Evolutionary conservation across 306 rosid species (phyloP).

Genomic region (Alnus rubra): DNA sequence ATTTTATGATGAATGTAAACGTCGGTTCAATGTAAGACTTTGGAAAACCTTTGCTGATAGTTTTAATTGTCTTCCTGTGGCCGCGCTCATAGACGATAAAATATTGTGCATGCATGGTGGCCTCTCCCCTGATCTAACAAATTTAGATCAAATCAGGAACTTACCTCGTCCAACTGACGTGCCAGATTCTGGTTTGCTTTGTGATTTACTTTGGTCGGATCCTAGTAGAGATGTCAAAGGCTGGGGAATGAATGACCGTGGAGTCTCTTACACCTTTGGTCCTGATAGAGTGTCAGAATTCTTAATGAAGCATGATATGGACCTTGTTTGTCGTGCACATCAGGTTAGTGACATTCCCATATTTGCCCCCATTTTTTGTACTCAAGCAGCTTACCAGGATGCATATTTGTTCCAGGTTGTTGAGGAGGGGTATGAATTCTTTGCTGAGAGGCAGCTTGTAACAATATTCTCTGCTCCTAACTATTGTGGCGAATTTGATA

Average conservation of each 20-base stretch:
- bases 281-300: constrained; percentile 36
- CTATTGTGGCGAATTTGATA: too few relatives aligned
- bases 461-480: too few relatives aligned
- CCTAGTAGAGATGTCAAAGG: constrained; percentile 45
- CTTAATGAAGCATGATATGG: too few relatives aligned
- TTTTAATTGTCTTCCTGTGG: constrained; percentile 47
- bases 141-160: constrained; percentile 40
- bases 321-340: too few relatives aligned
- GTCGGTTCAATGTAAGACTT: constrained; percentile 44
- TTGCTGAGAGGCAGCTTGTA: too few relatives aligned
- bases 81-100: constrained; percentile 44
- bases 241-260: constrained; percentile 50
- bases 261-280: constrained; percentile 46
- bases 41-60: constrained; percentile 44
- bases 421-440: too few relatives aligned
- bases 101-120: constrained; percentile 50
- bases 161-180: constrained; percentile 40
- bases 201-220: constrained; percentile 49
- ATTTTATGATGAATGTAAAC: constrained; percentile 44
- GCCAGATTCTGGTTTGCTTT: constrained; percentile 44
- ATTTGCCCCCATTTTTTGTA: too few relatives aligned
- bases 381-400: too few relatives aligned
- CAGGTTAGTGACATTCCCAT: too few relatives aligned
- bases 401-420: too few relatives aligned
- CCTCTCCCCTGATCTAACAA: constrained; percentile 41